Evolutionary conservation across 768 basidiomycete species (phyloP), one percentile per base, ranked within the genome.

Genomic region (Serendipita vermifera): DNA sequence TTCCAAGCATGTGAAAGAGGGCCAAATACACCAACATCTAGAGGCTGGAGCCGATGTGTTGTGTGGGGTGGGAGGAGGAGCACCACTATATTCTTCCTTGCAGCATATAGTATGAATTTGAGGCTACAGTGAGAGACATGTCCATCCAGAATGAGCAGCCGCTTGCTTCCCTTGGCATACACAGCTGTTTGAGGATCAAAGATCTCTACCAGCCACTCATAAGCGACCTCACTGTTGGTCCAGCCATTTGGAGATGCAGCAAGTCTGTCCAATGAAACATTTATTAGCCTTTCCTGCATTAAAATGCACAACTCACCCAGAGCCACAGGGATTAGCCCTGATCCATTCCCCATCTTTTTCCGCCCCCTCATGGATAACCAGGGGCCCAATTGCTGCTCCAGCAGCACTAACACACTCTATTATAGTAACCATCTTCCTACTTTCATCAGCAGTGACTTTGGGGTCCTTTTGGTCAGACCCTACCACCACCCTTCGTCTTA

Each of bases 11-110:
- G 15, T 40, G 65, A 57, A 1, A 72, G 38, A 0, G 67, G 68
- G 0, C 62, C 67, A 61, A 75, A 76, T 32, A 69, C 65, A 3
- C 67, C 68, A 55, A 75, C 70, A 62, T 76, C 69, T 26, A 71
- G 69, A 0, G 75, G 73, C 60, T 75, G 73, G 0, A 74, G 68
- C 13, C 61, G 57, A 54, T 75, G 74, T 0, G 74, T 76, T 0
- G 65, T 71, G 33, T 77, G 70, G 17, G 72, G 64, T 2, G 72
- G 75, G 32, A 74, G 63, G 27, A 57, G 62, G 38, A 70, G 65
- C 5, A 74, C 39, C 1, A 67, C 54, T 33, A 73, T 66, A n/a
- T 64, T 59, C 54, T 71, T 54, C 38, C 62, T 31, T 3, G 57
- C 27, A 2, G 70, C 72, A 22, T 67, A 54, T 14, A 64, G 39